Evolutionary conservation across 2,329 filamentous ascomycete species (phyloP), one percentile per base, ranked within the genome.

Genomic region (Phoma sp.): DNA sequence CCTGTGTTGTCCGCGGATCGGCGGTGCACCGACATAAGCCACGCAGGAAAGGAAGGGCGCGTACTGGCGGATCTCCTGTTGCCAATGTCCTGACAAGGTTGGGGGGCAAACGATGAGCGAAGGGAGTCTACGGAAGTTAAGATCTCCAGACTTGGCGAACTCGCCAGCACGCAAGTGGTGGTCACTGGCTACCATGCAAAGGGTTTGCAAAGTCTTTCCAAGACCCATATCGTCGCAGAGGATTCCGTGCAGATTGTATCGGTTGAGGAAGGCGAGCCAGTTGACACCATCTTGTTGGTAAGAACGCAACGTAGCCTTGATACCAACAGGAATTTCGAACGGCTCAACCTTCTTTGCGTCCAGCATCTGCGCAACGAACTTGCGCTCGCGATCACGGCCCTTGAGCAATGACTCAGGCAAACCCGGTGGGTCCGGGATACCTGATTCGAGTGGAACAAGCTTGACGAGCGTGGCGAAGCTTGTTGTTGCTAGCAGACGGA

Each of bases 231-330:
- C 95, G 69, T 99, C 95, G 72, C 95, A 99, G 55, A 99, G 90
- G 75, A 99, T 97, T 42, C 95, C 95, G 66, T 99, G 96, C 1
- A 99, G 85, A 68, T 99, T 93, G 73, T 98, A 99, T 53, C 93
- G 93, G 74, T 99, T 99, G 64, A 99, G 87, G 78, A 99, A 99
- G 51, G 96, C 88, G 45, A 99, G 85, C 95, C 95, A 99, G 72
- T 99, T 99, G 71, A 99, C 93, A 73, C 95, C 95, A 47, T 99
- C 95, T 75, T 99, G 95, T 74, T 99, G 96, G 72, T 99, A 99
- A 0, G 93, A 96, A 60, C 95, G 91, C 45, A 99, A 84, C 68
- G 96, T 92, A 0, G 95, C 96, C 76, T 98, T 98, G 80, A 99
- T 99, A 4, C 92, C 90, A 36, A 99, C 95, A 0, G 95, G 95